phyloP scores from a whole-genome alignment of 441 rosid species.

The Euphorbia corollata region DNA sequence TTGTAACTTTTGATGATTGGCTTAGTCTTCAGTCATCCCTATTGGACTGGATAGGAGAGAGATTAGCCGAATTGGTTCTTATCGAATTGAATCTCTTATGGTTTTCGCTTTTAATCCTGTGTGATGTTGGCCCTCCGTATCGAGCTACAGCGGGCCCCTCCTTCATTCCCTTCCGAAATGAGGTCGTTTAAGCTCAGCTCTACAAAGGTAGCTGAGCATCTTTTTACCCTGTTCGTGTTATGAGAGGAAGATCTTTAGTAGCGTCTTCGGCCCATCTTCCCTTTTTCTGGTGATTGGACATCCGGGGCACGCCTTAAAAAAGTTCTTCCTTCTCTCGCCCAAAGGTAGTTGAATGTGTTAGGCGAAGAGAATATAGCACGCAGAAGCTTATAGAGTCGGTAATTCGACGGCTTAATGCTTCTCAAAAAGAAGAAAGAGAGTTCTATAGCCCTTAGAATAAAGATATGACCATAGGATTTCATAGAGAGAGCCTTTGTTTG shows the following conservation, averaged over 20 bases:
- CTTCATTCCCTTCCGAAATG: constrained; percentile 7
- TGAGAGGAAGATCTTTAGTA: constrained; percentile 8
- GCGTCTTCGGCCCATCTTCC: constrained; percentile 3
- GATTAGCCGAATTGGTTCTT: constrained; percentile 4
- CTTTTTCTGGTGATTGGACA: not conserved
- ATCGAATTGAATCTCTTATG: constrained; percentile 7
- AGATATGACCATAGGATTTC: not conserved
- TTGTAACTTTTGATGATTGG: constrained; percentile 3
- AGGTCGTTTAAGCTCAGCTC: constrained; percentile 4
- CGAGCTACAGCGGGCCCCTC: constrained; percentile 6
- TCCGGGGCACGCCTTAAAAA: not conserved
- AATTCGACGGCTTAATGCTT: not conserved
- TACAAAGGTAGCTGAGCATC: constrained; percentile 1
- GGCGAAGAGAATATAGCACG: not conserved
- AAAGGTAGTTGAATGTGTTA: not conserved
- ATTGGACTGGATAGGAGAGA: constrained; percentile 7
- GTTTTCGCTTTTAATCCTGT: constrained; percentile 5
- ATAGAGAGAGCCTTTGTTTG: not conserved
- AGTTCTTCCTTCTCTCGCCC: not conserved
- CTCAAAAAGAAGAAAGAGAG: not conserved
- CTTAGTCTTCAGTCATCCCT: constrained; percentile 6
- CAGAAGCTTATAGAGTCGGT: not conserved
- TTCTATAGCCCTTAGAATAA: not conserved
- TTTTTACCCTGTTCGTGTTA: constrained; percentile 7
- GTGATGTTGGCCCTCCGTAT: constrained; percentile 8